Percentiles rank a stretch among this genome's conserved stretches.
Evolutionary conservation across 345 rosid species (phyloP).

Genomic region (Trapa incisa): DNA sequence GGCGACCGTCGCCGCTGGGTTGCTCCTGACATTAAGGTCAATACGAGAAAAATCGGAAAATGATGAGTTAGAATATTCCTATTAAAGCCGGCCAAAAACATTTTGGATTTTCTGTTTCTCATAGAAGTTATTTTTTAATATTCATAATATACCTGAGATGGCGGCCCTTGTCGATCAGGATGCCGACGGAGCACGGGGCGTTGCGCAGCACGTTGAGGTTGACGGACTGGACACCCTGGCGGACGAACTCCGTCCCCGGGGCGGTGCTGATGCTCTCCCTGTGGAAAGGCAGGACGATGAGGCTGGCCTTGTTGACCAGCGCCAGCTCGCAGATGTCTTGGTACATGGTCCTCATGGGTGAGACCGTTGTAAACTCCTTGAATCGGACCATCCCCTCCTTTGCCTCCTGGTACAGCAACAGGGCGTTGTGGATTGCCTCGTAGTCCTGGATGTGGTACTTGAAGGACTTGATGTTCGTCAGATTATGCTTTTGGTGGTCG

Average conservation of each 20-base stretch:
- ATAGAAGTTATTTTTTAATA: no score
- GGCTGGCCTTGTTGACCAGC: slow-evolving; percentile 23
- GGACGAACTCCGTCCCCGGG: slow-evolving; percentile 19
- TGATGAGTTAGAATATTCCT: no score
- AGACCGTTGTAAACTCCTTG: slow-evolving; percentile 31
- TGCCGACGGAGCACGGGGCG: slow-evolving; percentile 72
- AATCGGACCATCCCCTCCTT: slow-evolving; percentile 22
- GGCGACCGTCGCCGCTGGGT: neutral
- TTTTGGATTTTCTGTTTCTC: no score
- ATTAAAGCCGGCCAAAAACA: no score
- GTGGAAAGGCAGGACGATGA: slow-evolving; percentile 53
- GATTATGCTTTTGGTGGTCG: slow-evolving; percentile 24
- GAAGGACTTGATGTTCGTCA: neutral
- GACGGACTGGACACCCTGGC: slow-evolving; percentile 16
- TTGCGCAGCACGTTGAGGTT: slow-evolving; percentile 32
- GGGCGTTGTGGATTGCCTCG: slow-evolving; percentile 26
- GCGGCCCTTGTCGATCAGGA: slow-evolving; percentile 42
- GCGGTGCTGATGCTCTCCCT: slow-evolving; percentile 13
- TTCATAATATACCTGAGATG: neutral
- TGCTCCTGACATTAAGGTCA: slow-evolving; percentile 2
- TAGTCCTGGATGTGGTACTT: slow-evolving; percentile 6
- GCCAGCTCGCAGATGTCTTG: slow-evolving; percentile 69
- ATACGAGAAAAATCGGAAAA: no score
- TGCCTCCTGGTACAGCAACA: slow-evolving; percentile 29
- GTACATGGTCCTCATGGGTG: slow-evolving; percentile 51